Conservation (phyloP, 2,329 filamentous ascomycete species). For the Venturia aucupariae region DNA sequence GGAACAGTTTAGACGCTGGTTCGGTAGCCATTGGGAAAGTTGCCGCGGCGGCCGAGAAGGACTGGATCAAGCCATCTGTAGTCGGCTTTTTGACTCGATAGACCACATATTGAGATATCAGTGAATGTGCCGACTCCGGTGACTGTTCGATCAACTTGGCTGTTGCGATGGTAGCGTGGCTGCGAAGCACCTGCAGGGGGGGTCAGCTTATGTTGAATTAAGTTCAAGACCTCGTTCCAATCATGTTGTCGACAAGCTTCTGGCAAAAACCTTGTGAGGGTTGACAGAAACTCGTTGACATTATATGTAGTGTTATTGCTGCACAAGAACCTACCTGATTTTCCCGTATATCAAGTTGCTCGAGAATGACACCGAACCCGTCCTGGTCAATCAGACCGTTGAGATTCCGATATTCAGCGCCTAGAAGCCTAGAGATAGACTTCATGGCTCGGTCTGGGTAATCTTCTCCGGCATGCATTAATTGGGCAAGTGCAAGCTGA, state of each 20-base stretch:
- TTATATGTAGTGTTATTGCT: background rate
- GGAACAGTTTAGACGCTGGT: constrained; percentile 67
- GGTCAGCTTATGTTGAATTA: background rate
- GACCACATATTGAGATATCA: constrained; percentile 67
- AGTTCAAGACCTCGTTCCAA: background rate
- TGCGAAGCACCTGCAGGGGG: constrained; percentile 47
- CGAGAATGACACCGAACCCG: constrained; percentile 75
- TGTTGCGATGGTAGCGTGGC: constrained; percentile 71
- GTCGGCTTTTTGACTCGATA: constrained; percentile 62
- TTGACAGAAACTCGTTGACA: background rate
- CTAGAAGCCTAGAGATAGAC: constrained; percentile 49
- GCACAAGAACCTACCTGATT: constrained; percentile 34
- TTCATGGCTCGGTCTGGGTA: constrained; percentile 52
- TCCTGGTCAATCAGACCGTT: constrained; percentile 60
- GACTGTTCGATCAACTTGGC: constrained; percentile 77
- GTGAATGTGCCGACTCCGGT: constrained; percentile 58
- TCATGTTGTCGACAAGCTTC: background rate
- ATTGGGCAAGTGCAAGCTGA: constrained; percentile 69
- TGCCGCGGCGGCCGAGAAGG: constrained; percentile 83
- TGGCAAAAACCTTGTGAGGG: too few relatives aligned
- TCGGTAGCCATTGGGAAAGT: constrained; percentile 80
- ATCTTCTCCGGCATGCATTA: constrained; percentile 86
- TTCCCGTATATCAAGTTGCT: constrained; percentile 76
- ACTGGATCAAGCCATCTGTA: constrained; percentile 80
- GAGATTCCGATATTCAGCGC: constrained; percentile 43